Percentiles rank a stretch among this genome's conserved stretches.
These are phyloP conservation scores for Stenocarpella maydis DNA, from an alignment of 2,329 filamentous ascomycete genomes.

Conservation along the genomic window DNA sequence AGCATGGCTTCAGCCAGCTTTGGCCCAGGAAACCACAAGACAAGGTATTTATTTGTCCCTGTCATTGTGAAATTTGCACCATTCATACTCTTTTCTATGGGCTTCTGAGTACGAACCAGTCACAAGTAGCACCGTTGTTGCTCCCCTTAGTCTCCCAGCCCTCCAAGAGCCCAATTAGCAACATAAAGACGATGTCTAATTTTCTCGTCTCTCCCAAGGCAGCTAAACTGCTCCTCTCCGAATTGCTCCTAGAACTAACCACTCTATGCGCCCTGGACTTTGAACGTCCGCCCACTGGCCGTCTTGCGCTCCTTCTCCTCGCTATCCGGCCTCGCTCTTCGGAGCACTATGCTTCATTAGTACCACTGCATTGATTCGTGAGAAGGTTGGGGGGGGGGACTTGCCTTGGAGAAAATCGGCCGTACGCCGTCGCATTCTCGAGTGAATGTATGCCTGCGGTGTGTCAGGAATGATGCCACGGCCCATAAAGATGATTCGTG, in stretches of 20 bases:
- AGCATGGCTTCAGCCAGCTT: not conserved
- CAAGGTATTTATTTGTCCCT: not conserved
- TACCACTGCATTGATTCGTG: conserved; percentile 40
- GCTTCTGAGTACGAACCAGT: not conserved
- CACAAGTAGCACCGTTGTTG: not conserved
- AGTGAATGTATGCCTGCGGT: conserved; percentile 91
- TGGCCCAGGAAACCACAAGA: not conserved
- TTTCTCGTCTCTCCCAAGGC: not conserved
- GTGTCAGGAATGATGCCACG: conserved; percentile 19
- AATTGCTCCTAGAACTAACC: conserved; percentile 36
- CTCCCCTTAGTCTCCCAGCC: not conserved
- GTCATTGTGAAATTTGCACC: not conserved
- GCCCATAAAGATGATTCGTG: conserved; percentile 27
- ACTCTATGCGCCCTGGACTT: conserved; percentile 52
- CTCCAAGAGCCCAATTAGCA: not conserved
- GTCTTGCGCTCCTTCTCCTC: conserved; percentile 99
- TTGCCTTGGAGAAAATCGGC: conserved; percentile 97
- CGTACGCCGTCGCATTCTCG: conserved; percentile 95
- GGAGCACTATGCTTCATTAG: conserved; percentile 72
- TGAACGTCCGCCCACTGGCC: conserved; percentile 93
- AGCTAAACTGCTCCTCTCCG: not conserved
- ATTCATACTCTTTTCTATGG: conserved; percentile 16
- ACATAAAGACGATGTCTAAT: not conserved
- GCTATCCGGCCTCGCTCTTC: conserved; percentile 91
- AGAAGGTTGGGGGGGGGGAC: conserved; percentile 37